These are phyloP conservation scores for Marasmius tenuissimus DNA, from an alignment of 1,284 basidiomycete species.

Conservation along the genomic window DNA sequence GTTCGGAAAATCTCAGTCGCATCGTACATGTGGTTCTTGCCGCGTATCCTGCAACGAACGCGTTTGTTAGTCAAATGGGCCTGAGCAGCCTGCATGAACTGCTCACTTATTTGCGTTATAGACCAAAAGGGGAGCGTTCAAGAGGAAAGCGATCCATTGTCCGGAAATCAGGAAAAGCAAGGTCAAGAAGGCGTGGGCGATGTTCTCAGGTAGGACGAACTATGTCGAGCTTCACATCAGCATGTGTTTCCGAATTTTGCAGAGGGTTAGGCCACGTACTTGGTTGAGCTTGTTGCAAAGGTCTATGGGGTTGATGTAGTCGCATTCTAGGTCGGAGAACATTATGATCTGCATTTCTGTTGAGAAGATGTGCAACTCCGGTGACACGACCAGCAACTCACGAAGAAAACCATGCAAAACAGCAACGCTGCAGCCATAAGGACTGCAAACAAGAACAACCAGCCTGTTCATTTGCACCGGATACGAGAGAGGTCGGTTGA, in stretches of 20 bases:
- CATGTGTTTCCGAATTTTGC: neutral
- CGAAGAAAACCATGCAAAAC: slow-evolving; percentile 98
- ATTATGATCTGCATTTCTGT: slow-evolving; percentile 85
- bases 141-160: slow-evolving; percentile 93
- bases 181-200: slow-evolving; percentile 90
- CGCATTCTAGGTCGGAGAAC: slow-evolving; percentile 98
- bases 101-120: slow-evolving; percentile 95
- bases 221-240: slow-evolving; percentile 31
- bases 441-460: slow-evolving; percentile 93
- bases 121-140: slow-evolving; percentile 89
- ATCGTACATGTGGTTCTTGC: slow-evolving; percentile 97
- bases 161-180: slow-evolving; percentile 89
- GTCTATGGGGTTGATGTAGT: slow-evolving; percentile 99
- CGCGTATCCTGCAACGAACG: slow-evolving; percentile 71
- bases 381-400: slow-evolving; percentile 46
- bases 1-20: slow-evolving; percentile 99
- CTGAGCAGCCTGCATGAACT: neutral
- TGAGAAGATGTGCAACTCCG: neutral
- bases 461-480: slow-evolving; percentile 53
- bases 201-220: slow-evolving; percentile 98
- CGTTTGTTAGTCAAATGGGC: neutral
- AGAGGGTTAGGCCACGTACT: slow-evolving; percentile 43
- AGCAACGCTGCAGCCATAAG: slow-evolving; percentile 90
- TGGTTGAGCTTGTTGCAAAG: slow-evolving; percentile 99
- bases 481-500: slow-evolving; percentile 30